phyloP scores from a whole-genome alignment of 768 basidiomycete genomes.

The Panellus pusillus region DNA sequence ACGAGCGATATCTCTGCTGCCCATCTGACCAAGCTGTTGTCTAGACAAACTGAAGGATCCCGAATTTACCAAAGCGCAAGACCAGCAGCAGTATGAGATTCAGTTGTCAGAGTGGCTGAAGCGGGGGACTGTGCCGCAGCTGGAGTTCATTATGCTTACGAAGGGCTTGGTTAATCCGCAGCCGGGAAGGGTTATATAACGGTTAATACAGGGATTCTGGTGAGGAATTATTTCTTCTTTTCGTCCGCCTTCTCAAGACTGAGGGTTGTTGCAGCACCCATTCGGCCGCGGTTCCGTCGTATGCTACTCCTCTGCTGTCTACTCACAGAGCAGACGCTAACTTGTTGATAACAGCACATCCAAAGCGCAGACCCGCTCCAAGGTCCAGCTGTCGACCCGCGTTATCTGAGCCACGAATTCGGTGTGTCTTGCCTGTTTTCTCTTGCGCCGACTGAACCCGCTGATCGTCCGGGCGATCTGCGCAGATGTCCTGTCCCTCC shows the following conservation, averaged over 20 bases:
- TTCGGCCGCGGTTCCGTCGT: conserved; percentile 9
- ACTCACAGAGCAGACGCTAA: too few species aligned
- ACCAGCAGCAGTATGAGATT: conserved; percentile 1
- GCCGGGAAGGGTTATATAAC: neutral
- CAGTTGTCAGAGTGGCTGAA: conserved; percentile 12
- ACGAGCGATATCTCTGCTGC: neutral
- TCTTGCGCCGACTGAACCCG: too few species aligned
- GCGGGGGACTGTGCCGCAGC: neutral
- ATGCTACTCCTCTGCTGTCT: neutral
- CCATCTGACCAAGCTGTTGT: too few species aligned
- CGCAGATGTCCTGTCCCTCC: too few species aligned
- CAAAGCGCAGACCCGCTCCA: conserved; percentile 10
- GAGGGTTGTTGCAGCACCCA: neutral
- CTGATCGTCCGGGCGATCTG: too few species aligned
- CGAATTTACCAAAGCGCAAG: conserved; percentile 2
- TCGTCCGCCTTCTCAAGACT: neutral
- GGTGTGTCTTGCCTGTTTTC: neutral
- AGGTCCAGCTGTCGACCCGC: conserved; percentile 1
- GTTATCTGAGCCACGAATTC: conserved; percentile 8
- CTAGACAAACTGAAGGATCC: conserved; percentile 5
- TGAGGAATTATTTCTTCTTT: neutral
- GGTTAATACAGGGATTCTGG: conserved; percentile 2
- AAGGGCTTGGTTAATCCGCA: neutral
- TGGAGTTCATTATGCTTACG: conserved; percentile 6
- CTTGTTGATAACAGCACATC: conserved; percentile 2